Base-by-base conservation (phyloP, 2,329 filamentous ascomycete genomes). In the Cyclaneusma minus region DNA sequence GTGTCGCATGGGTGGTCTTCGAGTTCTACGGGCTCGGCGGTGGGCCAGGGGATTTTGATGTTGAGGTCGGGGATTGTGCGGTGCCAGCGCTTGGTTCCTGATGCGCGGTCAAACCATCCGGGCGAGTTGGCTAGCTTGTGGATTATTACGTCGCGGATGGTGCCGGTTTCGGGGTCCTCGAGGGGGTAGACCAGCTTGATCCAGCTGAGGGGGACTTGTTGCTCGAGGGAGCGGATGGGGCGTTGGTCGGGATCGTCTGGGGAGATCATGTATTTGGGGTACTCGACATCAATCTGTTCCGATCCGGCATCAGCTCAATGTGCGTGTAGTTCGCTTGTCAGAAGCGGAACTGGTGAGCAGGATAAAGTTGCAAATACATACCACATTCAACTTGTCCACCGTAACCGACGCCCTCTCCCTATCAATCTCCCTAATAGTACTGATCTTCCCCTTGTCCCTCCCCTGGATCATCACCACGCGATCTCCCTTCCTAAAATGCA, bases 101-200 rank as follows among this genome's bases (percentile, higher is more conserved):
- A 54, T 7, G 53, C 44, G 16, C 62, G 60, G 45, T 74, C 62
- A 31, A 57, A 46, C 33, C 55, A 52, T 16, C 70, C 55, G 24
- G 48, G 50, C 10, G 56, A 52, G 22, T 64, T 62, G 36, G 67
- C 61, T 29, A 89, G 56, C 47, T 79, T 63, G 46, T 81, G 69
- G 48, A 92, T 72, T 41, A 93, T 64, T 32, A 80, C 72, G 47
- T 95, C 85, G 44, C 69, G 68, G 22, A 64, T 64, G 15, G 54
- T 42, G 43, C 74, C 73, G 8, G 76, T 79, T 35, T 56, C 52
- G 10, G 68, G 62, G 48, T 89, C 68, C 25, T 60, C 59, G 28
- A 91, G 58, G 13, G 81, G 73, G 45, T 81, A 71, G 25, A 95
- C 82, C 17, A 94, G 79, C 30, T 82, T 80, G 36, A 95, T 62